Conservation (phyloP, 495 filamentous ascomycete species). For the Penicillium silybi region DNA sequence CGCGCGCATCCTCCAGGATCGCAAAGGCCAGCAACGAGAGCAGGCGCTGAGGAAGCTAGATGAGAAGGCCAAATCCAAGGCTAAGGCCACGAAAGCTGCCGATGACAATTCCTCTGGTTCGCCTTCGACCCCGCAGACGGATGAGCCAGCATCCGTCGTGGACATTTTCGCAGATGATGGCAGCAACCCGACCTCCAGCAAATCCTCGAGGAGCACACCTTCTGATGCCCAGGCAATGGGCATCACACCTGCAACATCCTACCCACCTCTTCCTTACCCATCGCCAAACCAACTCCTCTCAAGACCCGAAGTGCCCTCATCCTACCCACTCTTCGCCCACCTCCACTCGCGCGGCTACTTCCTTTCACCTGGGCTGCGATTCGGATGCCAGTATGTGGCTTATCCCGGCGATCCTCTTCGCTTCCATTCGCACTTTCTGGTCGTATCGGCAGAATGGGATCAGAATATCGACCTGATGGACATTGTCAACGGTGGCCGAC, state of each 20-base stretch:
- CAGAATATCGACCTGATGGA: conserved; percentile 79
- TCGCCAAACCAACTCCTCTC: conserved; percentile 28
- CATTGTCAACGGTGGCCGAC: conserved; percentile 75
- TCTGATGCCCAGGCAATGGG: conserved; percentile 22
- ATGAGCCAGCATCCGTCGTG: conserved; percentile 16
- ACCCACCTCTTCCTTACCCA: conserved; percentile 41
- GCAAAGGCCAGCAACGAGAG: conserved; percentile 38
- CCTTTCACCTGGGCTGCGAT: conserved; percentile 85
- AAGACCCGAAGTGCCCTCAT: conserved; percentile 44
- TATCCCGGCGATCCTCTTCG: conserved; percentile 94
- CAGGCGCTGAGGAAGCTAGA: conserved; percentile 40
- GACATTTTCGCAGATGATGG: conserved; percentile 42
- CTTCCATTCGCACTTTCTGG: conserved; percentile 91
- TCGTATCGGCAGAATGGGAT: conserved; percentile 75
- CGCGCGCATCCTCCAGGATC: conserved; percentile 35
- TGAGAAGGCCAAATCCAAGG: conserved; percentile 33
- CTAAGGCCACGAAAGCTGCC: conserved; percentile 25
- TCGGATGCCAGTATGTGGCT: conserved; percentile 88
- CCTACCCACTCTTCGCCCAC: conserved; percentile 55
- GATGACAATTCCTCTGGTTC: conserved; percentile 16
- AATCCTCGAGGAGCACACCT: conserved; percentile 14
- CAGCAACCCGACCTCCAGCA: conserved; percentile 15
- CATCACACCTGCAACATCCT: conserved; percentile 60
- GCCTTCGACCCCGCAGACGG: conserved; percentile 1
- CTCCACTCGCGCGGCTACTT: conserved; percentile 80